Percentiles rank a stretch among this genome's conserved stretches.
Evolutionary conservation across 805 yeast species (phyloP).

Genomic region (Candida wancherniae): DNA sequence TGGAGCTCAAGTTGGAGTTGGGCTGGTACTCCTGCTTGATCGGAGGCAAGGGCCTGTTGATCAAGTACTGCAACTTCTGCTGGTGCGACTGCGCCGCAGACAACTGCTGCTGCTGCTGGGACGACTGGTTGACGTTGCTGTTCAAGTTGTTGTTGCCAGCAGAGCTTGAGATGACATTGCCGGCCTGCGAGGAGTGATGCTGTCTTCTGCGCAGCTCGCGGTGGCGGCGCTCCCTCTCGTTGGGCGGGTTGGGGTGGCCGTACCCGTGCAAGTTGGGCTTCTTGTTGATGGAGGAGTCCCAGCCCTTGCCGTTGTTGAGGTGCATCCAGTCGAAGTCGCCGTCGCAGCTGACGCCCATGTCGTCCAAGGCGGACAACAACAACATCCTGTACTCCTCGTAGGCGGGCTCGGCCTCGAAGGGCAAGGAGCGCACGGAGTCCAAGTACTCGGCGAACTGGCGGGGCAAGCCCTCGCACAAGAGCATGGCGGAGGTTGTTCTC

Average conservation of each 20-base stretch:
- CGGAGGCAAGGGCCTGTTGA: slow-evolving; percentile 45
- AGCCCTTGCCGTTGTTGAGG: slow-evolving; percentile 73
- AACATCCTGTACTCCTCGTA: slow-evolving; percentile 61
- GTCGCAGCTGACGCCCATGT: slow-evolving; percentile 56
- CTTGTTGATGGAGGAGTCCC: slow-evolving; percentile 72
- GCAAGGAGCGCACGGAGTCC: slow-evolving; percentile 59
- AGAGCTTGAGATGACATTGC: slow-evolving; percentile 11
- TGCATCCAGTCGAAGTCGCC: slow-evolving; percentile 80
- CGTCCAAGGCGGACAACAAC: slow-evolving; percentile 55
- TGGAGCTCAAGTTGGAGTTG: slow-evolving; percentile 13
- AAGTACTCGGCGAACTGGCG: slow-evolving; percentile 71
- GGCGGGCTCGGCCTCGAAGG: slow-evolving; percentile 78
- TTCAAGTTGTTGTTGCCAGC: slow-evolving; percentile 19
- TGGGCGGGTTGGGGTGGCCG: slow-evolving; percentile 64
- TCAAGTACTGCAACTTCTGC: slow-evolving; percentile 45
- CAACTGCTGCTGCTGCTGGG: slow-evolving; percentile 27
- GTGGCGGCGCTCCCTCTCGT: slow-evolving; percentile 43
- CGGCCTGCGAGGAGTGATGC: slow-evolving; percentile 20
- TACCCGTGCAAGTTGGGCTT: slow-evolving; percentile 80
- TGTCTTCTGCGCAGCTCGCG: slow-evolving; percentile 45
- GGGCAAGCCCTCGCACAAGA: slow-evolving; percentile 74
- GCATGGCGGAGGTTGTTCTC: slow-evolving; percentile 81
- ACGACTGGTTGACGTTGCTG: slow-evolving; percentile 19
- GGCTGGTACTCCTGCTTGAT: slow-evolving; percentile 38
- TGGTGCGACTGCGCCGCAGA: slow-evolving; percentile 46